phyloP scores from a whole-genome alignment of 2,329 filamentous ascomycete genomes.

The Fonsecaea erecta region DNA sequence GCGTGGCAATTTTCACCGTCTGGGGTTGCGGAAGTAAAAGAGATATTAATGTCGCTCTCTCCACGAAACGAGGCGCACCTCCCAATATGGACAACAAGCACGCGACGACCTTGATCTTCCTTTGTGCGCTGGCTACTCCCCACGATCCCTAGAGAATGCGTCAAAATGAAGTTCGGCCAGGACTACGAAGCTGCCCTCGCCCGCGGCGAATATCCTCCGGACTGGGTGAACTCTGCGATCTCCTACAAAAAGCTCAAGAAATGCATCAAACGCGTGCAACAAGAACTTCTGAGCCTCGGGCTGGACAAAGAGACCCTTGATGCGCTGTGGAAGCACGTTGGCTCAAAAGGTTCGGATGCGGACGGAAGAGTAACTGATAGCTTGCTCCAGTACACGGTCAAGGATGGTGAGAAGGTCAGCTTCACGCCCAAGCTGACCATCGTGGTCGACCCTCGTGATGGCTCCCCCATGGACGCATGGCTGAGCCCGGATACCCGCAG shows the following conservation, averaged over 20 bases:
- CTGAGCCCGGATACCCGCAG: conserved; percentile 68
- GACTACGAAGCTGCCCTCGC: conserved; percentile 73
- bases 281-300: conserved; percentile 71
- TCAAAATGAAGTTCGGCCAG: conserved; percentile 81
- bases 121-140: background rate
- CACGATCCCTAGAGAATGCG: background rate
- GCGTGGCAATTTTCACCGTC: background rate
- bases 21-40: background rate
- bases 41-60: background rate
- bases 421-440: conserved; percentile 72
- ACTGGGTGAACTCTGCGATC: conserved; percentile 74
- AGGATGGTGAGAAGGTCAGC: conserved; percentile 50
- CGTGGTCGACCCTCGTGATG: conserved; percentile 68
- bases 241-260: conserved; percentile 87
- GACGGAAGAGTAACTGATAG: conserved; percentile 38
- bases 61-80: background rate
- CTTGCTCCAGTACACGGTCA: conserved; percentile 61
- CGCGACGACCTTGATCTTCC: background rate
- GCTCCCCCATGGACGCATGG: conserved; percentile 69
- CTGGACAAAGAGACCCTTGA: conserved; percentile 73
- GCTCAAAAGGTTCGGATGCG: conserved; percentile 42
- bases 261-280: conserved; percentile 78
- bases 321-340: conserved; percentile 62
- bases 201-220: conserved; percentile 73
- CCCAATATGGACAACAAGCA: conserved; percentile 3